Percentiles rank a stretch among this genome's conserved stretches.
These are phyloP conservation scores for Dalbergia cultrata DNA, from an alignment of 306 rosid genomes.

Conservation along the genomic window DNA sequence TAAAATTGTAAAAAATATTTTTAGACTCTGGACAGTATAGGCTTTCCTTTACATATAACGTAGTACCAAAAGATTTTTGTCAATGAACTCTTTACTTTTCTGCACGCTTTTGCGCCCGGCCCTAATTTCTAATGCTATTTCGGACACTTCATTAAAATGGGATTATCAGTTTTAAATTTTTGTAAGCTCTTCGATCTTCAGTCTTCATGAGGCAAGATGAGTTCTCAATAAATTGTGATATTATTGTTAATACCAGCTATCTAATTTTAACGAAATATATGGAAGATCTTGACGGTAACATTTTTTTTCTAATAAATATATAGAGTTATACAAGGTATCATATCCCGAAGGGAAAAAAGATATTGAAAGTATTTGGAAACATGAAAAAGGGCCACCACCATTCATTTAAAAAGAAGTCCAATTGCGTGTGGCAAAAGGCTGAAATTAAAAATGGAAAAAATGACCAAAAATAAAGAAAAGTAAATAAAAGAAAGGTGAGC, in stretches of 20 bases:
- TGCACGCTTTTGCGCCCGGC: neutral
- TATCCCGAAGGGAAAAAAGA: neutral
- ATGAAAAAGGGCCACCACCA: conserved; percentile 16
- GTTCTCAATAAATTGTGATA: neutral
- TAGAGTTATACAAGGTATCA: neutral
- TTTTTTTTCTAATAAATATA: too few relatives aligned
- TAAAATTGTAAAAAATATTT: neutral
- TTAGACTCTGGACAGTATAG: neutral
- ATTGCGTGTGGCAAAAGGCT: neutral
- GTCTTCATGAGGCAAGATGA: neutral
- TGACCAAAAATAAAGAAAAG: neutral
- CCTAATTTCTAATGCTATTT: neutral
- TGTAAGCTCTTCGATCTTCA: neutral
- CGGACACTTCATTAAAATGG: neutral
- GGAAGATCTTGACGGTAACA: neutral
- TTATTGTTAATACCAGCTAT: neutral
- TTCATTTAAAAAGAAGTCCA: neutral
- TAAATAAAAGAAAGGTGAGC: neutral
- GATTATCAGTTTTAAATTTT: neutral
- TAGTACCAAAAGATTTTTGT: neutral
- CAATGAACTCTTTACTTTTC: neutral
- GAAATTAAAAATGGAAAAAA: neutral
- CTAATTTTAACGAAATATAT: neutral
- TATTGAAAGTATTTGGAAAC: neutral
- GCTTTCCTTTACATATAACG: conserved; percentile 5